Conservation (phyloP, 768 basidiomycete species). For the Lenzites betulinus region DNA sequence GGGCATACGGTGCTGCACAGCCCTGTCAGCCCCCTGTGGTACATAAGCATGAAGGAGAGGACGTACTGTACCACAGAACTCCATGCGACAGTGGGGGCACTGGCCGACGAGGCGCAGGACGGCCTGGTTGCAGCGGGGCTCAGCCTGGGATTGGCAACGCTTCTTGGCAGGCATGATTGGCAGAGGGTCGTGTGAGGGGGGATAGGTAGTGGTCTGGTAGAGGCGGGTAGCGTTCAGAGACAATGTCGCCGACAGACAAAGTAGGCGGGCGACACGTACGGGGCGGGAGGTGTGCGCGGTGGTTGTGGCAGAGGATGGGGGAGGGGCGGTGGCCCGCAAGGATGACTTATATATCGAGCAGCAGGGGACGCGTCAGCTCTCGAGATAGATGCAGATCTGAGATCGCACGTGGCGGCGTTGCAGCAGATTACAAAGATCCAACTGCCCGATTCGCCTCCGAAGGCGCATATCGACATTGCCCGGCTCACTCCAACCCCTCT, state of each 20-base stretch:
- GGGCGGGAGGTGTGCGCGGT: conserved; percentile 15
- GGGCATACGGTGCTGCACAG: conserved; percentile 76
- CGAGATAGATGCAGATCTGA: conserved; percentile 26
- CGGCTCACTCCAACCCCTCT: conserved; percentile 8
- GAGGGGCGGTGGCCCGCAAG: conserved; percentile 14
- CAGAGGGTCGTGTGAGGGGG: conserved; percentile 24
- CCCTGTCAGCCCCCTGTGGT: conserved; percentile 19
- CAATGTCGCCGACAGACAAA: not conserved
- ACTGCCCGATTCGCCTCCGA: conserved; percentile 25
- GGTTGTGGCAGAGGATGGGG: conserved; percentile 13
- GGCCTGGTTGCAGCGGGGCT: conserved; percentile 71
- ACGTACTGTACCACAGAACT: conserved; percentile 79
- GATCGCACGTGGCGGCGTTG: conserved; percentile 32
- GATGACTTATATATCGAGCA: conserved; percentile 26
- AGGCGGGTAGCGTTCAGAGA: not conserved
- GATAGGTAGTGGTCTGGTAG: conserved; percentile 1
- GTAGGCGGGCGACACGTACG: conserved; percentile 1
- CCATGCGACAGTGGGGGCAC: conserved; percentile 75
- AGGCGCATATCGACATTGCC: conserved; percentile 10
- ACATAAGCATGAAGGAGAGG: not conserved
- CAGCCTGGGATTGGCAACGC: conserved; percentile 72
- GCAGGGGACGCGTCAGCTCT: conserved; percentile 37
- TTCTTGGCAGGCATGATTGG: conserved; percentile 78
- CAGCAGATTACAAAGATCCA: conserved; percentile 23
- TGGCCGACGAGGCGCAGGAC: conserved; percentile 83